Evolutionary conservation across 148 eudicot genomes (phyloP), one percentile per base, ranked within the genome.

Genomic region (Rhododendron ferrugineum): DNA sequence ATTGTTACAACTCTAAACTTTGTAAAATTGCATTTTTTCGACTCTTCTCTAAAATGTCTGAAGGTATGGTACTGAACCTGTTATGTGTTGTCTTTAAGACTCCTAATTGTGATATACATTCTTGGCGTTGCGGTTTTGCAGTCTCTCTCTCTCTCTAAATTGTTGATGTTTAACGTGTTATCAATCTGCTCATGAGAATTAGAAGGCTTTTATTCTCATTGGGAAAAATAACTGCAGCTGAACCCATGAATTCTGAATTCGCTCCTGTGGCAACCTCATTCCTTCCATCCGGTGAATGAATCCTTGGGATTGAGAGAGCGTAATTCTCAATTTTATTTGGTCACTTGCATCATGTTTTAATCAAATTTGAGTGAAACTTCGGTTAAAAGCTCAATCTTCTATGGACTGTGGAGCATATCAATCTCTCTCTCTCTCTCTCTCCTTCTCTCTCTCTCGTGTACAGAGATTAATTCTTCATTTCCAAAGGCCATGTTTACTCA

Each of bases 21-120:
- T 89, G 91, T 88, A 89, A 82, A 89, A 88, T 85, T 88, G 88
- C 68, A 44, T 72, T 79, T 84, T 80, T 72, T 15, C 46, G 0
- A 32, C 20, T n/a, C 85, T 74, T 86, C 75, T 88, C 88, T 86
- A 84, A 68, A 82, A 86, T 80, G 72, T 86, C 80, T 87, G 82
- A 46, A 86, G 87, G 85, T 86, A 89, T 86, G 2, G 46, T 7
- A 46, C 11, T 40, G 85, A 89, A 87, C 88, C 79, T 86, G 82
- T 89, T 83, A 18, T 14, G 23, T 70, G 50, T 89, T 88, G 80
- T 85, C 85, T 18, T 77, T 78, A 26, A 81, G 78, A 81, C 89
- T 72, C 22, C 36, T 44, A 82, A 83, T 72, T 83, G 64, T 72
- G 28, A 83, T 83, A 37, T 52, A 72, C 64, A 47, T 47, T 83